Conservation (phyloP, 2,329 filamentous ascomycete species). For the Ascochyta koolunga region DNA sequence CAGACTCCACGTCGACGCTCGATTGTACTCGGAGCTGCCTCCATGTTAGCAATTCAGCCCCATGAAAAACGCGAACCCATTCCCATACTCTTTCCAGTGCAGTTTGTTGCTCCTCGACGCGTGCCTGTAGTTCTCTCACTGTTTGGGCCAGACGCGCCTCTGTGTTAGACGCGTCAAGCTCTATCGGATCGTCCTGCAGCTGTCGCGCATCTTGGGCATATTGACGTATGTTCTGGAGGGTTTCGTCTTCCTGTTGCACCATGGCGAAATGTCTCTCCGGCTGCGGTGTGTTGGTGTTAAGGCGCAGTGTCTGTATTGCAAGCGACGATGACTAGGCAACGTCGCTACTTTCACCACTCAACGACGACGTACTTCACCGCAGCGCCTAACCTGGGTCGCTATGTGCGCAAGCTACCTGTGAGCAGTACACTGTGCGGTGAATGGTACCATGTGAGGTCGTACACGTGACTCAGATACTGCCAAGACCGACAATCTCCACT, state of each 20-base stretch:
- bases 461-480: constrained; percentile 32
- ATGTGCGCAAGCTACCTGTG: not conserved
- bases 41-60: constrained; percentile 13
- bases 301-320: not conserved
- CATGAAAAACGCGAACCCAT: not conserved
- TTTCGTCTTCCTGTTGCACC: constrained; percentile 25
- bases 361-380: not conserved
- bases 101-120: constrained; percentile 55
- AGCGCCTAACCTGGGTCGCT: not conserved
- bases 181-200: constrained; percentile 42
- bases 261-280: constrained; percentile 19
- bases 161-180: constrained; percentile 51
- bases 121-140: constrained; percentile 67
- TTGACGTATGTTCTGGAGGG: constrained; percentile 36
- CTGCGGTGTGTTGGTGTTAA: constrained; percentile 3
- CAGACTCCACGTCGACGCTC: constrained; percentile 24
- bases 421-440: not conserved
- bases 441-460: constrained; percentile 2
- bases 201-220: constrained; percentile 31
- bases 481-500: constrained; percentile 26
- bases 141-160: constrained; percentile 68
- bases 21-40: constrained; percentile 53
- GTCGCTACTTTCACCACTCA: not conserved
- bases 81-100: constrained; percentile 53
- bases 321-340: constrained; percentile 10